These are phyloP conservation scores for Entomortierella parvispora DNA, from an alignment of 192 early-diverging fungal species.

Conservation along the genomic window DNA sequence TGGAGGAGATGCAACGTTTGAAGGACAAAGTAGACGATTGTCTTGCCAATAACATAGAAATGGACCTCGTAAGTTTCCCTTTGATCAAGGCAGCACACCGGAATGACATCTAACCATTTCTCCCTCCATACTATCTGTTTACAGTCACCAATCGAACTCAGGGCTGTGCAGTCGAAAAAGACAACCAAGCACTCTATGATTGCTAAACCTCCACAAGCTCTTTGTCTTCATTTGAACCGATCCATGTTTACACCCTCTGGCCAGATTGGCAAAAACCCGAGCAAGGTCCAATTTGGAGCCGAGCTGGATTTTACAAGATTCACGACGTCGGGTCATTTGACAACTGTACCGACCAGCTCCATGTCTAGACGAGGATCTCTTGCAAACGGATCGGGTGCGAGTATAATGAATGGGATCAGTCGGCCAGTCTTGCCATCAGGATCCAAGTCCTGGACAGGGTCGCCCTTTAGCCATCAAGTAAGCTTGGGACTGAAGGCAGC, in stretches of 20 bases:
- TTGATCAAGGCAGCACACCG: no score
- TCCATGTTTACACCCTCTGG: constrained; percentile 76
- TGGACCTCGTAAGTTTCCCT: constrained; percentile 59
- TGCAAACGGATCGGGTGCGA: no score
- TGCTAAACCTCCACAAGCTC: constrained; percentile 82
- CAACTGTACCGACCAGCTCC: constrained; percentile 60
- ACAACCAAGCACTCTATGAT: constrained; percentile 88
- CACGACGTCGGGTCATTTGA: constrained; percentile 73
- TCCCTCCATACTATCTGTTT: constrained; percentile 3
- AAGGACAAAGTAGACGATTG: constrained; percentile 56
- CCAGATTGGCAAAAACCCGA: constrained; percentile 77
- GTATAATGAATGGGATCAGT: not conserved
- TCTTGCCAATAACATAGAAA: constrained; percentile 53
- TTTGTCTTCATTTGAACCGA: constrained; percentile 89
- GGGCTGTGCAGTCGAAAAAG: constrained; percentile 28
- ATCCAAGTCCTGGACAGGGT: constrained; percentile 1
- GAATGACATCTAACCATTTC: not conserved
- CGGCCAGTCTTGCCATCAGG: constrained; percentile 5
- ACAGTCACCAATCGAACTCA: constrained; percentile 38
- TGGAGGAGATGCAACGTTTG: constrained; percentile 35
- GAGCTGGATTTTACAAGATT: constrained; percentile 82
- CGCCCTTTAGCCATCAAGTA: constrained; percentile 13
- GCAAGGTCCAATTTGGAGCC: constrained; percentile 74
- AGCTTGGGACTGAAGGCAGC: constrained; percentile 19
- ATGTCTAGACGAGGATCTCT: constrained; percentile 40